Evolutionary conservation across 129 eudicot species (phyloP), one percentile per base, ranked within the genome.

Genomic region (Kitagawia praeruptora): DNA sequence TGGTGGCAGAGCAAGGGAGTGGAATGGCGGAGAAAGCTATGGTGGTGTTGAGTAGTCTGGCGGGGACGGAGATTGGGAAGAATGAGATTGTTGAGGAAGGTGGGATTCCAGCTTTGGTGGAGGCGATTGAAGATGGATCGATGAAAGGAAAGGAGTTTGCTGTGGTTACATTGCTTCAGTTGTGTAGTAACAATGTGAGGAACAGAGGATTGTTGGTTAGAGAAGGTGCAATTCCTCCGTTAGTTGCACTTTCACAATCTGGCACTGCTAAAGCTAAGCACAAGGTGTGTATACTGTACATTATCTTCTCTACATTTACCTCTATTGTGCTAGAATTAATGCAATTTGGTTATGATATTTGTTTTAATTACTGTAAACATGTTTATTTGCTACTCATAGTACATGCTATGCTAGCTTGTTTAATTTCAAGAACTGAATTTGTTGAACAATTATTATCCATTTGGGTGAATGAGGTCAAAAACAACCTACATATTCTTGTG

Each of bases 21-120:
- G 98, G 98, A 70, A 75, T 95, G 96, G 92, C 92, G 18, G 99
- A 92, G 90, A 92, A 92, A 83, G 93, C 97, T 56, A 88, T 92
- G 93, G 97, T 90, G 87, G 96, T 92, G 28, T 67, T 92, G 78
- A 92, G 91, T 64, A 88, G 90, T 81, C 63, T 92, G 84, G 93
- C 91, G 12, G 89, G 70, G 53, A 83, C 88, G 6, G 94, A 90
- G 82, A 81, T 85, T 53, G 99, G 97, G 18, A 80, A 78, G 72
- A 83, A 83, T 81, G 93, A 89, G n/a, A 82, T 92, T 5, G 91
- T 90, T 8, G 97, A 88, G 77, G 91, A 88, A 85, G 96, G 93
- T 3, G 97, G 97, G 2, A 84, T 92, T 16, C 83, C 90, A 6
- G 96, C 91, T 0, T 49, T 92, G 64, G 97, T 92, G 76, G 97